A percentile compares a stretch with the other conserved stretches of the same genome.
Evolutionary conservation across 768 basidiomycete species (phyloP).

Genomic region (Leccinum subtestaceum): DNA sequence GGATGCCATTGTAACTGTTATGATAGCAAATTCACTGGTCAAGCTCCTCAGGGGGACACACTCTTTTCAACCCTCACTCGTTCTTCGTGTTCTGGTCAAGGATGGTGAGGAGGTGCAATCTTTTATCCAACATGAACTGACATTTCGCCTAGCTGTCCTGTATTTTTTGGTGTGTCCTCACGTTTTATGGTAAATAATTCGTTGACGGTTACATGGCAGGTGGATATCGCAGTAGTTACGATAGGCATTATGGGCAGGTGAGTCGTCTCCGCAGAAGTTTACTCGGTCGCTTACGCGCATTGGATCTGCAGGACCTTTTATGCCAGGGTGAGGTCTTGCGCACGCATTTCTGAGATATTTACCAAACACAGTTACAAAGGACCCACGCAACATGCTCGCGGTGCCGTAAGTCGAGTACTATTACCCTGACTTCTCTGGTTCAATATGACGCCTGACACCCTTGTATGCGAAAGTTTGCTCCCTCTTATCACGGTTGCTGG

Average conservation of each 20-base stretch:
- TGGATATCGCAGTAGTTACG: not conserved
- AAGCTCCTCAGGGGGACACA: not conserved
- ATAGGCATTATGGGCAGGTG: constrained; percentile 2
- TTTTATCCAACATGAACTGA: not conserved
- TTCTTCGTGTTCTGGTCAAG: constrained; percentile 1
- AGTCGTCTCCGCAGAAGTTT: not conserved
- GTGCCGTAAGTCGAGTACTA: constrained; percentile 1
- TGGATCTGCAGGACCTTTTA: not conserved
- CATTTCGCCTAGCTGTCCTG: not conserved
- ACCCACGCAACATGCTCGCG: not conserved
- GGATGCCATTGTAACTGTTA: not conserved
- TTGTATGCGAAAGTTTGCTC: not conserved
- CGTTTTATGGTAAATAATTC: not conserved
- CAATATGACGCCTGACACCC: not conserved
- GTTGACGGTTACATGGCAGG: not conserved
- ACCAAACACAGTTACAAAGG: not conserved
- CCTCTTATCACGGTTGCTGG: constrained; percentile 16
- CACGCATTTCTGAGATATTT: not conserved
- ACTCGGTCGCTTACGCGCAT: not conserved
- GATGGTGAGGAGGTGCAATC: constrained; percentile 12
- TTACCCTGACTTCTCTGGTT: not conserved
- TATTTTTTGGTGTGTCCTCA: not conserved
- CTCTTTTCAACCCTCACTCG: not conserved
- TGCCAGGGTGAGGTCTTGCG: not conserved
- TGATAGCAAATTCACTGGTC: not conserved